Evolutionary conservation across 2,329 filamentous ascomycete species (phyloP).

Genomic region (Neofusicoccum ribis): DNA sequence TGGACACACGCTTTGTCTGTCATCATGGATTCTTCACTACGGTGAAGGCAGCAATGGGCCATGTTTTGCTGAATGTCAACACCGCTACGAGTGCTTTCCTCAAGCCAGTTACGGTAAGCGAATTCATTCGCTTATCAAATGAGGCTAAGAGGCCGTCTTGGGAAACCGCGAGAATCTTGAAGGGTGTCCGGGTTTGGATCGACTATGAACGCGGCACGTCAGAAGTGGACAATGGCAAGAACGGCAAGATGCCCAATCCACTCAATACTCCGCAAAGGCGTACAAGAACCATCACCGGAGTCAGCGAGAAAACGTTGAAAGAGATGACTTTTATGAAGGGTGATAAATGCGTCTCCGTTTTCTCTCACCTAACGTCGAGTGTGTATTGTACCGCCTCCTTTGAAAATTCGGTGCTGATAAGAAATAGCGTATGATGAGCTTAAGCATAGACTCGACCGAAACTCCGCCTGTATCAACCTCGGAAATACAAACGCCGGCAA

Average conservation of each 20-base stretch:
- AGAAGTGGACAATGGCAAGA: too few relatives aligned
- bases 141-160: rapidly evolving
- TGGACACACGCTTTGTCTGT: not conserved
- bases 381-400: too few relatives aligned
- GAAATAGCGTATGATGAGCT: not conserved
- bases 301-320: too few relatives aligned
- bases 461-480: too few relatives aligned
- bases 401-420: too few relatives aligned
- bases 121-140: not conserved
- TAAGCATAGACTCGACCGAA: rapidly evolving
- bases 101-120: not conserved
- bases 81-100: not conserved
- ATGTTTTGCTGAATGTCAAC: not conserved
- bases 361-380: too few relatives aligned
- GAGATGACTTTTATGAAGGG: too few relatives aligned
- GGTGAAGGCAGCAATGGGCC: slow-evolving; percentile 20
- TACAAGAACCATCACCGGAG: not conserved
- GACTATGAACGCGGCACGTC: not conserved
- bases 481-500: too few relatives aligned
- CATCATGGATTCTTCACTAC: not conserved
- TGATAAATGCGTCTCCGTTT: too few relatives aligned
- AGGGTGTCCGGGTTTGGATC: not conserved
- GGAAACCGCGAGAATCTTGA: not conserved
- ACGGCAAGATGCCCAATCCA: not conserved
- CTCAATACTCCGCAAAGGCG: not conserved